Base-by-base conservation (phyloP, 2,329 filamentous ascomycete species). In the Intubia oerlemansii region DNA sequence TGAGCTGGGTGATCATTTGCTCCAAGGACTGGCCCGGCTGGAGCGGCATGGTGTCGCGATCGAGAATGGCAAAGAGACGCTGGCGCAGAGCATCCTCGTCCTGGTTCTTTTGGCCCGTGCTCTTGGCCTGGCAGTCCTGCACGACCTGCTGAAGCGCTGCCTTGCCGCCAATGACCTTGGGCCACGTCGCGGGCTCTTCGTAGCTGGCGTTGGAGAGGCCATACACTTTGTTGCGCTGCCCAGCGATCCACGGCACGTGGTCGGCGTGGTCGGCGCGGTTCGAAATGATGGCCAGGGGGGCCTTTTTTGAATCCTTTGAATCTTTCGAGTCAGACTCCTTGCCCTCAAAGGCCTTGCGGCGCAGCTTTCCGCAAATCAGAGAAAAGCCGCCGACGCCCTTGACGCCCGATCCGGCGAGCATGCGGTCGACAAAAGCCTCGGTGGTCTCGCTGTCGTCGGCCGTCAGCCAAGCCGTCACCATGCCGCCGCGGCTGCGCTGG, bases 311-410 rank as follows among this genome's bases (percentile, higher is more conserved):
- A n/a, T n/a, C n/a, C n/a, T n/a, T n/a, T n/a, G n/a, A n/a, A n/a
- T 24, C 5, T 35, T 26, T 16, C 34, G 33, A 15, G 28, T 17
- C 10, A 34, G 30, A 25, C 33, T 32, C 32, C 27, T 16, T 31
- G 12, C 17, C 16, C 6, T 24, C 18, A 8, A 31, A 34, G 19
- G 44, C 47, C 14, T 28, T 34, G 26, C 45, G 48, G 27, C 51
- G 45, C 39, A 76, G 49, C 40, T 67, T 70, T 7, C 65, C 66
- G 36, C 67, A 72, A n/a, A 73, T 53, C 41, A 76, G 57, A 15
- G 65, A 71, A 42, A 75, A 75, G 1, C 70, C 69, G 6, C 70
- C 70, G 11, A 74, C 64, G 28, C 64, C 66, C 39, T 62, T 62
- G 14, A 69, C 58, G 8, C 62, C 55, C 14, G 53, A 52, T 17